Base-by-base conservation (phyloP, 1,284 basidiomycete species). In the Trichosporon ovoides region DNA sequence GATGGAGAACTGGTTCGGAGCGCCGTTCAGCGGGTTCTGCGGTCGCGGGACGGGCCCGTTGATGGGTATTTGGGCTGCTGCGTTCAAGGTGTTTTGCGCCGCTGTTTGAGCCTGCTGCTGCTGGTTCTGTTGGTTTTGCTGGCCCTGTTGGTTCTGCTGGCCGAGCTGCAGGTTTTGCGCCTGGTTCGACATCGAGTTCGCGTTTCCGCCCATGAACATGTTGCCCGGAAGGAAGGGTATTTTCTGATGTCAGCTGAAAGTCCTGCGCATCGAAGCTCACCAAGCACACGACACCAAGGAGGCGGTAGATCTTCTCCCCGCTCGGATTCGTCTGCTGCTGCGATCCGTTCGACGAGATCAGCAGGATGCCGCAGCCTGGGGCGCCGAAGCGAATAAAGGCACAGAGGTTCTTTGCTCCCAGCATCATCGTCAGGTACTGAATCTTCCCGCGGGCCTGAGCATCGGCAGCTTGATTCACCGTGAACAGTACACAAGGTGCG, bases 261-360 rank as follows among this genome's bases (percentile, higher is more conserved):
- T 18, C 9, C n/a, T 13, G 7, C 2, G 6, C 12, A 16, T 9
- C 38, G 10, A 3, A 14, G 57, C 62, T 55, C 22, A 64, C 62
- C 28, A 66, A 20, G 34, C 66, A 68, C 38, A 68, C 59, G 1
- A 68, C 64, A 36, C 64, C 66, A 0, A 68, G 52, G 6, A 68
- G 40, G 0, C 63, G 51, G 46, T 59, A 60, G 10, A 51, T 34
- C 38, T 52, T 56, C 22, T 59, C 60, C 19, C 14, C 48, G 31
- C 49, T 58, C 6, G 53, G 50, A 28, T 57, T 48, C 38, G 48
- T 31, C 37, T 38, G 35, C 10, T 48, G 43, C 43, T 48, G 51
- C 38, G 19, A 38, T 12, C 11, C 57, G 53, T 53, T 58, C 0
- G 57, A 56, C 38, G 61, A 58, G 34, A 66, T 57, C 18, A 68